Evolutionary conservation across 352 stramenopile genomes (phyloP).

Genomic region (Pythium dissimile): DNA sequence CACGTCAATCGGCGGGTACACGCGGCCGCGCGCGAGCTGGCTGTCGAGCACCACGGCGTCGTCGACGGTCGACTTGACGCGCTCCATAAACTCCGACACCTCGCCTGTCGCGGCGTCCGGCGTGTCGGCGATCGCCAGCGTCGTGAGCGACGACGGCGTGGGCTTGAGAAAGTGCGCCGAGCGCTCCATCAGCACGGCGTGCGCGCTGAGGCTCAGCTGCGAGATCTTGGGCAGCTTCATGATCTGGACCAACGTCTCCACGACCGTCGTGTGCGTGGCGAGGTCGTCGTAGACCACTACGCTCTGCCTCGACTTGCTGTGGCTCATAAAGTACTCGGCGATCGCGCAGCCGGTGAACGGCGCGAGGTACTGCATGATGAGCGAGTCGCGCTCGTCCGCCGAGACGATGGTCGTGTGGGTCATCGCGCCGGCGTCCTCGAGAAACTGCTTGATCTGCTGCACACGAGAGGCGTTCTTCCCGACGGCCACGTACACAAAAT

Average conservation of each 20-base stretch:
- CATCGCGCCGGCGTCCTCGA: constrained; percentile 40
- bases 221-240: constrained; percentile 60
- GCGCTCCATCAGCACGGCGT: constrained; percentile 74
- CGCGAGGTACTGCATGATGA: constrained; percentile 76
- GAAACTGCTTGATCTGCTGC: constrained; percentile 58
- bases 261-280: constrained; percentile 63
- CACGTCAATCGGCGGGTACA: constrained; percentile 76
- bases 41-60: constrained; percentile 57
- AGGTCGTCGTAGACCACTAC: constrained; percentile 82
- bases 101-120: constrained; percentile 45
- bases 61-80: constrained; percentile 67
- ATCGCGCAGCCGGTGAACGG: constrained; percentile 77
- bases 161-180: constrained; percentile 59
- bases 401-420: constrained; percentile 67
- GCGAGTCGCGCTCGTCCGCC: constrained; percentile 57
- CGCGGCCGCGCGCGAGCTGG: constrained; percentile 37
- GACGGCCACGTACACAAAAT: constrained; percentile 75
- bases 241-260: constrained; percentile 69
- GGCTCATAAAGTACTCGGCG: constrained; percentile 64
- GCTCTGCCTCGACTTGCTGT: constrained; percentile 42
- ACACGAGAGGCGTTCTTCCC: constrained; percentile 57
- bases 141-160: constrained; percentile 55
- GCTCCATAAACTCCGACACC: constrained; percentile 58
- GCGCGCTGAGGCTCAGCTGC: constrained; percentile 60
- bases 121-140: constrained; percentile 62